Percentiles rank a stretch among this genome's conserved stretches.
Conservation (phyloP, 2,329 filamentous ascomycete species). For the Onygena corvina region DNA sequence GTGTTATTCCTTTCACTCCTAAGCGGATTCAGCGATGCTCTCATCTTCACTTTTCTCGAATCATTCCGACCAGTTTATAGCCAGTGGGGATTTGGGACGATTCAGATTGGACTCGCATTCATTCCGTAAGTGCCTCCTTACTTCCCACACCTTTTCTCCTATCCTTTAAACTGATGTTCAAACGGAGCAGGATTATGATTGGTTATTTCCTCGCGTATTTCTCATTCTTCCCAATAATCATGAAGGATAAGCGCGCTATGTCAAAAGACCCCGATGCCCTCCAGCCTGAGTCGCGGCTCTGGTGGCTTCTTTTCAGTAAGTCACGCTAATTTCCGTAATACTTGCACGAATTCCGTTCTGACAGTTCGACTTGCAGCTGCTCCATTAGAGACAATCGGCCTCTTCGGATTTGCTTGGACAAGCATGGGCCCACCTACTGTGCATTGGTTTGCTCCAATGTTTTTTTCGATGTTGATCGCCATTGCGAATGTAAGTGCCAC, state of each 20-base stretch:
- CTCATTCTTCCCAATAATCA: slow-evolving; percentile 44
- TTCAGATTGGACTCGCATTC: slow-evolving; percentile 42
- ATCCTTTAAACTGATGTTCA: not conserved
- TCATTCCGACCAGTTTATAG: slow-evolving; percentile 49
- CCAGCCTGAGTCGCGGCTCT: slow-evolving; percentile 49
- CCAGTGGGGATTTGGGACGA: slow-evolving; percentile 46
- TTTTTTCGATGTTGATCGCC: slow-evolving; percentile 48
- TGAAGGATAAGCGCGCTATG: slow-evolving; percentile 30
- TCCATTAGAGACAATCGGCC: slow-evolving; percentile 46
- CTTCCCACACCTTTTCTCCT: not conserved
- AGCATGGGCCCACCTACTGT: slow-evolving; percentile 42
- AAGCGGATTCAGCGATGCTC: slow-evolving; percentile 52
- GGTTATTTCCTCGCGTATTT: slow-evolving; percentile 48
- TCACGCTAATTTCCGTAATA: not conserved
- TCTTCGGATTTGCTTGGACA: slow-evolving; percentile 51
- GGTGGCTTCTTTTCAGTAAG: slow-evolving; percentile 45
- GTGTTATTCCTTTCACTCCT: slow-evolving; percentile 50
- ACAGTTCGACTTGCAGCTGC: no score
- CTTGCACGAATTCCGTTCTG: not conserved
- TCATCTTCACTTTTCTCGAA: slow-evolving; percentile 57
- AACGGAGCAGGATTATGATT: slow-evolving; percentile 31
- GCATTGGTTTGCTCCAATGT: slow-evolving; percentile 51
- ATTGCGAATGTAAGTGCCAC: slow-evolving; percentile 45
- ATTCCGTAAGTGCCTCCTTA: slow-evolving; percentile 34
- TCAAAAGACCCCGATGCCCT: slow-evolving; percentile 36